phyloP scores from a whole-genome alignment of 768 basidiomycete genomes.

The Cystofilobasidium capitatum region DNA sequence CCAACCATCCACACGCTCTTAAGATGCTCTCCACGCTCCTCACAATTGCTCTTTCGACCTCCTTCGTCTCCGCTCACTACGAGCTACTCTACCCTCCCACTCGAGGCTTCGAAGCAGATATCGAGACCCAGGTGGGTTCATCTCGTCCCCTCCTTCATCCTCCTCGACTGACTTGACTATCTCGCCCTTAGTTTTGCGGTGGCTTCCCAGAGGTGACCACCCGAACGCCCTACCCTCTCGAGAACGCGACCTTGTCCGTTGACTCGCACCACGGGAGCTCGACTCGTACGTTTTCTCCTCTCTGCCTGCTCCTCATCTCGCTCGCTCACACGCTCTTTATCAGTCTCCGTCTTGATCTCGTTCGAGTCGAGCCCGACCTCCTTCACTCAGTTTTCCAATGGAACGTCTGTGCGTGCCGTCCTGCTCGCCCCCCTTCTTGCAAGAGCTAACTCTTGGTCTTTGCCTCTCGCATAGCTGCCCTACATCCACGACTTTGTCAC shows the following conservation, averaged over 20 bases:
- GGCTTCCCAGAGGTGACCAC: conserved; percentile 50
- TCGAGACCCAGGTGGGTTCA: conserved; percentile 35
- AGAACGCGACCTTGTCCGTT: conserved; percentile 51
- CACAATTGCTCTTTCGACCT: conserved; percentile 38
- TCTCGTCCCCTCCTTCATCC: neutral
- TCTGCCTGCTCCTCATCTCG: neutral
- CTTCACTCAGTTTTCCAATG: conserved; percentile 19
- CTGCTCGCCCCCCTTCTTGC: neutral
- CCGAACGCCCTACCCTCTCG: conserved; percentile 62
- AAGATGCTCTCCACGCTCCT: conserved; percentile 24
- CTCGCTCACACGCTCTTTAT: neutral
- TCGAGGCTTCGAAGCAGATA: conserved; percentile 58
- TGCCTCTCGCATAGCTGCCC: neutral
- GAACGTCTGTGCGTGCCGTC: conserved; percentile 2
- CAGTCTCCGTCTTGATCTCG: conserved; percentile 21
- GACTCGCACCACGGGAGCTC: conserved; percentile 51
- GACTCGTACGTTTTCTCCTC: neutral
- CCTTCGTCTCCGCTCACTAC: conserved; percentile 55
- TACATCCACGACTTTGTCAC: conserved; percentile 6
- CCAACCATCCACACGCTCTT: neutral
- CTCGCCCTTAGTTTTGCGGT: conserved; percentile 43
- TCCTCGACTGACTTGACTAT: neutral
- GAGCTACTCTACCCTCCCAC: conserved; percentile 65
- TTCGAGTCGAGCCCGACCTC: neutral
- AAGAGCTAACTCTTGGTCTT: neutral